Conservation (phyloP, 495 filamentous ascomycete species). For the Cudoniella acicularis region DNA sequence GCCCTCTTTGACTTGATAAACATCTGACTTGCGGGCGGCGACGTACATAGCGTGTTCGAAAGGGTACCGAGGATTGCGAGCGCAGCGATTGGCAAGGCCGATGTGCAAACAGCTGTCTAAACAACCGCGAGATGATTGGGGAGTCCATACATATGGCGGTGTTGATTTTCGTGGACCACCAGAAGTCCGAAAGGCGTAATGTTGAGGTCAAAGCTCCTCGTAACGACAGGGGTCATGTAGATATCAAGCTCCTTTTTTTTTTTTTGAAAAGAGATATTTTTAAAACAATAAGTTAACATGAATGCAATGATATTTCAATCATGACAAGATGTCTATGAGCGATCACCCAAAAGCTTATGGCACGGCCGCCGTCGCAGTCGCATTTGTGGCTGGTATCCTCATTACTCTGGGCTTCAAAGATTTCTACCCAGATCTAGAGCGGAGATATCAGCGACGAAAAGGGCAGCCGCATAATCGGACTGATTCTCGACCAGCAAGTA, state of each 20-base stretch:
- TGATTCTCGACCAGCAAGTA: constrained; percentile 17
- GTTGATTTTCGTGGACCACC: constrained; percentile 1
- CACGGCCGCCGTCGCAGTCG: constrained; percentile 56
- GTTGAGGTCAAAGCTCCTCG: constrained; percentile 26
- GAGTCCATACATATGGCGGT: constrained; percentile 66
- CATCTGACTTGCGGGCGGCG: constrained; percentile 18
- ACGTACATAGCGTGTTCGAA: constrained; percentile 35
- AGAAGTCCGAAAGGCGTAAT: constrained; percentile 2
- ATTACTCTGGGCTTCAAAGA: constrained; percentile 73
- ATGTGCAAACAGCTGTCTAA: constrained; percentile 77
- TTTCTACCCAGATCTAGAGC: constrained; percentile 64
- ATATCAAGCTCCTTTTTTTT: not conserved
- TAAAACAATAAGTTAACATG: not conserved
- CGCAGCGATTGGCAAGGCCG: constrained; percentile 60
- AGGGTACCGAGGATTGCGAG: constrained; percentile 38
- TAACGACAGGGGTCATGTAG: not conserved
- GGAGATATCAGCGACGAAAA: constrained; percentile 47
- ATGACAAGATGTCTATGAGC: constrained; percentile 45
- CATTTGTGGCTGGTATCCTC: constrained; percentile 70
- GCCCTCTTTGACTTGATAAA: constrained; percentile 11
- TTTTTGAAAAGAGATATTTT: not conserved
- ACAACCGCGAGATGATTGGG: constrained; percentile 69
- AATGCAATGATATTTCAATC: constrained; percentile 1
- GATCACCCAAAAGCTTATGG: constrained; percentile 53
- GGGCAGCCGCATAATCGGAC: not conserved